Conservation (phyloP, 352 stramenopile species). For the Stramenopiles sp. region DNA sequence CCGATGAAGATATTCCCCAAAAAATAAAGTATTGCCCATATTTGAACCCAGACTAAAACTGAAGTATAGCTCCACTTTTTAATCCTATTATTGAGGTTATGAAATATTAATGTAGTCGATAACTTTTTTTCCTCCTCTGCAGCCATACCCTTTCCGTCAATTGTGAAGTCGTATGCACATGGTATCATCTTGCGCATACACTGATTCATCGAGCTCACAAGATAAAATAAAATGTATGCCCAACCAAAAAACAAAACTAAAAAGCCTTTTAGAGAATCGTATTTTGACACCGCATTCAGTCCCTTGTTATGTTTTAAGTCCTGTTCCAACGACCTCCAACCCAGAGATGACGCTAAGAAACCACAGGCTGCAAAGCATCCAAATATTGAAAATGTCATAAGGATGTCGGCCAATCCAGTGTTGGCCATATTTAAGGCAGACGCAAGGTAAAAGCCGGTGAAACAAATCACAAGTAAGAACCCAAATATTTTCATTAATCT, state of each 20-base stretch:
- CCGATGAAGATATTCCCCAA: conserved; percentile 21
- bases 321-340: background rate
- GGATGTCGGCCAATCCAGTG: background rate
- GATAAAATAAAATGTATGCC: background rate
- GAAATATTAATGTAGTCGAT: conserved; percentile 2
- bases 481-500: background rate
- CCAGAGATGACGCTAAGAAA: background rate
- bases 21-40: conserved; percentile 14
- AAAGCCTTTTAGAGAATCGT: background rate
- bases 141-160: conserved; percentile 21
- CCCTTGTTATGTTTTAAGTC: background rate
- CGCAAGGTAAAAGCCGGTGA: background rate
- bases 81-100: background rate
- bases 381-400: background rate
- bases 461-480: background rate
- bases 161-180: conserved; percentile 21
- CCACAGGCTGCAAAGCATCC: background rate
- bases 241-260: background rate
- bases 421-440: background rate
- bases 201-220: conserved; percentile 32
- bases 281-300: background rate
- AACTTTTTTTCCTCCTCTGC: background rate
- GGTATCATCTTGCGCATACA: conserved; percentile 21
- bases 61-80: background rate
- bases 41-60: conserved; percentile 18